Evolutionary conservation across 164 flowering plant genomes (phyloP).

Genomic region (Piper betle): DNA sequence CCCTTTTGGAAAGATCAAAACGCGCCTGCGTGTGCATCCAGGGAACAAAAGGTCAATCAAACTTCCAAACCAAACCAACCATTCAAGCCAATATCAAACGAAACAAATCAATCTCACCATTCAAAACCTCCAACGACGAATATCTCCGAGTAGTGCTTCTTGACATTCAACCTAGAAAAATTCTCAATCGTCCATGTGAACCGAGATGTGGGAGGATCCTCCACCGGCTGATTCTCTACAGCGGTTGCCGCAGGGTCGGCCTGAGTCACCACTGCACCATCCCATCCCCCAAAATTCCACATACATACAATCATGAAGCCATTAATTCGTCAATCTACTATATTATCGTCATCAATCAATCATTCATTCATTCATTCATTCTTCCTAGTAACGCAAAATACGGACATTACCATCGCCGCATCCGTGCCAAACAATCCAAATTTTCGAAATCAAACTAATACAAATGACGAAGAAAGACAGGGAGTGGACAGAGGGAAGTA

Average conservation of each 20-base stretch:
- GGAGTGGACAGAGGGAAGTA: background rate
- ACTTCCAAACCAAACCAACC: background rate
- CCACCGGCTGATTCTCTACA: constrained; percentile 51
- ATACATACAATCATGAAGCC: no score
- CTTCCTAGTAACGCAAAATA: no score
- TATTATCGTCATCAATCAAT: no score
- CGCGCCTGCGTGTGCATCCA: constrained; percentile 35
- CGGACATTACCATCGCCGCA: background rate
- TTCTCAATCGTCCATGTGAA: constrained; percentile 69
- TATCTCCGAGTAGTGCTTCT: constrained; percentile 63
- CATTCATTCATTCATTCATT: background rate
- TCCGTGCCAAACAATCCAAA: background rate
- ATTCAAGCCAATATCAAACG: background rate
- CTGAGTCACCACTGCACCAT: constrained; percentile 26
- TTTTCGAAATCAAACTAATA: background rate
- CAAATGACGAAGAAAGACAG: background rate
- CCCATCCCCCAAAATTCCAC: background rate
- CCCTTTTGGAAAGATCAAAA: constrained; percentile 66
- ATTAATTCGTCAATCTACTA: no score
- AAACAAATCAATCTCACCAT: constrained; percentile 30
- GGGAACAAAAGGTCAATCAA: background rate
- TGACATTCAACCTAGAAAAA: constrained; percentile 52
- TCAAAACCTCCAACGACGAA: constrained; percentile 57
- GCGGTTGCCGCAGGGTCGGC: constrained; percentile 36
- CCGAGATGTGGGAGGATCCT: constrained; percentile 52